Base-by-base conservation (phyloP, 2,329 filamentous ascomycete species). In the Cordyceps fumosorosea region DNA sequence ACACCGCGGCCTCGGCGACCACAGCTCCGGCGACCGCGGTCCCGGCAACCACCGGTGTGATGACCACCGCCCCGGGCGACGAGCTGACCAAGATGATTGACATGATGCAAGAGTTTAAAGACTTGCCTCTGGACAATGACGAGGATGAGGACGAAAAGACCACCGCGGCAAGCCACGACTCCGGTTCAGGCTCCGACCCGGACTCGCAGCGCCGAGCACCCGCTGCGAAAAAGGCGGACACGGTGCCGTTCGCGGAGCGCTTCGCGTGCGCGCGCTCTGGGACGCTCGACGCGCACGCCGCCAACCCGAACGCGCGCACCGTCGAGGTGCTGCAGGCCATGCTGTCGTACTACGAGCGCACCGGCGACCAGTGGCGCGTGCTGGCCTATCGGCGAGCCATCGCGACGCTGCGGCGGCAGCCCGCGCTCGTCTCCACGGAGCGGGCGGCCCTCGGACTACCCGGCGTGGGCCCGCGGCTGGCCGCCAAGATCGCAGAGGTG, bases 401-500 rank as follows among this genome's bases (percentile, higher is more conserved):
- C 57, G 78, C 80, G n/a, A 89, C 85, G 3, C 79, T 98, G 14
- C 85, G 85, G 51, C 86, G 84, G 54, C 88, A 93, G 64, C 71
- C 77, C 0, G 68, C 67, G 54, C 88, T 85, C 69, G 83, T 97
- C 63, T 78, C 74, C 4, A 93, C 88, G 0, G 86, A 83, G 63
- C 81, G 86, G 55, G 82, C 96, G 72, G 93, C 93, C 0, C 76
- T 81, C 12, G 73, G 75, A 2, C 79, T 97, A 1, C 85, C 86
- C 0, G 83, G 81, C 63, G 86, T 97, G 42, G 93, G 93, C 8
- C 69, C 79, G 12, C 83, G 90, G 1, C 77, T 97, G 1, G 92
- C 92, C 0, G 79, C 83, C 29, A 96, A 96, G 73, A 95, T 98
- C 65, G 90, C 95, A 68, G 93, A 97, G 71, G 96, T 97, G 50